phyloP scores from a whole-genome alignment of 129 eudicot genomes.

The Flaveria brownii region DNA sequence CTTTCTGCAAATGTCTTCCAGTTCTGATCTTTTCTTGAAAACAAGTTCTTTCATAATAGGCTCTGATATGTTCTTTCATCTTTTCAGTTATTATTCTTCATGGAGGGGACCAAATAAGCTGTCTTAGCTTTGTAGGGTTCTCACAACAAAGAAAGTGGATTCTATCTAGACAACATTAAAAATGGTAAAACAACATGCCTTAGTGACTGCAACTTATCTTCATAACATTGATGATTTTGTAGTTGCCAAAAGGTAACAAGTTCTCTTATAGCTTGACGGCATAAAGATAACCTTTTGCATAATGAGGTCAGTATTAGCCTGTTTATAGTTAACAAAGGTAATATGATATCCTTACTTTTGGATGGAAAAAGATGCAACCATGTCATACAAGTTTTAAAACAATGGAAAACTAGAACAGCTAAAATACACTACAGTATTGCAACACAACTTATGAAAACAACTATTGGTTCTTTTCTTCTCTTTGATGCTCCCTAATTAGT shows the following conservation, averaged over 20 bases:
- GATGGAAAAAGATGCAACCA: neutral
- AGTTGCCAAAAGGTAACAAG: conserved; percentile 10
- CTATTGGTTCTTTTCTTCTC: neutral
- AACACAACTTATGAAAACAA: no score
- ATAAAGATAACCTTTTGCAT: neutral
- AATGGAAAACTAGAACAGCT: neutral
- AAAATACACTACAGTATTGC: neutral
- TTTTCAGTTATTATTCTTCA: no score
- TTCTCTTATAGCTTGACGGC: neutral
- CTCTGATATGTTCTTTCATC: neutral
- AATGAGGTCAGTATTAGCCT: neutral
- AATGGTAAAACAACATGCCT: conserved; percentile 9
- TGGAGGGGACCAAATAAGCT: neutral
- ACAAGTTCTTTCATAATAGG: neutral
- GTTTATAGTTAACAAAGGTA: neutral
- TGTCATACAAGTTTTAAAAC: neutral
- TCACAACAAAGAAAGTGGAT: neutral
- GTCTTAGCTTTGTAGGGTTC: conserved; percentile 6
- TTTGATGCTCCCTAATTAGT: neutral
- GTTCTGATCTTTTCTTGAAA: neutral
- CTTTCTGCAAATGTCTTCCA: no score
- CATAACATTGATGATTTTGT: conserved; percentile 8
- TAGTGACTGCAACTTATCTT: conserved; percentile 8
- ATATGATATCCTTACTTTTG: neutral
- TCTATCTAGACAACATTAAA: neutral